Percentiles rank a stretch among this genome's conserved stretches.
Conservation (phyloP, 2,329 filamentous ascomycete genomes). For the Aschersonia sp. region DNA sequence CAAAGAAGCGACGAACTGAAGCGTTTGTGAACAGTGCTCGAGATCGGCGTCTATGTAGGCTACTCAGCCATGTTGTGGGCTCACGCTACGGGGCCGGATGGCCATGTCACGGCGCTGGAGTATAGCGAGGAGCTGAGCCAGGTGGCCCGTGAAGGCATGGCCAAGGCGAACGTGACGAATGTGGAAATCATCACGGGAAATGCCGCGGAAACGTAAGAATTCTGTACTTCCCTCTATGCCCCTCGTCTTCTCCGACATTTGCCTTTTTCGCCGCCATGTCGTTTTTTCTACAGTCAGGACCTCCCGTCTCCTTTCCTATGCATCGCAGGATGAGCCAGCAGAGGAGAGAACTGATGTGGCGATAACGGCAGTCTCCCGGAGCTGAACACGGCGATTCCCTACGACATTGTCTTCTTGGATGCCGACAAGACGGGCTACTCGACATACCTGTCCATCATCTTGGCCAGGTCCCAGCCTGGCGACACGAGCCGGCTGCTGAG, state of each 20-base stretch:
- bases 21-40: slow-evolving; percentile 21
- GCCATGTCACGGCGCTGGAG: slow-evolving; percentile 30
- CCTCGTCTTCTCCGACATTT: no score
- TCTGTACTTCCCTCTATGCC: neutral
- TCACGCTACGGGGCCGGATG: slow-evolving; percentile 27
- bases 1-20: no score
- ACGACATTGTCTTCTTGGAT: slow-evolving; percentile 39
- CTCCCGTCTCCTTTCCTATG: neutral
- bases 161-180: slow-evolving; percentile 25
- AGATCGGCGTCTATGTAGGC: slow-evolving; percentile 33
- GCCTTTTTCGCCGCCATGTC: no score
- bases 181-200: slow-evolving; percentile 31
- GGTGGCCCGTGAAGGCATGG: slow-evolving; percentile 22
- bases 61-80: slow-evolving; percentile 34
- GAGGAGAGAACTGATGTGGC: neutral
- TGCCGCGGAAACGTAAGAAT: slow-evolving; percentile 28
- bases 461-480: slow-evolving; percentile 26
- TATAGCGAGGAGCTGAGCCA: slow-evolving; percentile 27
- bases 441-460: slow-evolving; percentile 28
- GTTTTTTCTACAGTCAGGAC: neutral
- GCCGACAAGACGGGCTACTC: slow-evolving; percentile 39
- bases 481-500: slow-evolving; percentile 26
- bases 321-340: neutral
- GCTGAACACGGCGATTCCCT: slow-evolving; percentile 19
- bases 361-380: slow-evolving; percentile 16